These are phyloP conservation scores for Neurospora hispaniola DNA, from an alignment of 495 filamentous ascomycete species.

Conservation along the genomic window DNA sequence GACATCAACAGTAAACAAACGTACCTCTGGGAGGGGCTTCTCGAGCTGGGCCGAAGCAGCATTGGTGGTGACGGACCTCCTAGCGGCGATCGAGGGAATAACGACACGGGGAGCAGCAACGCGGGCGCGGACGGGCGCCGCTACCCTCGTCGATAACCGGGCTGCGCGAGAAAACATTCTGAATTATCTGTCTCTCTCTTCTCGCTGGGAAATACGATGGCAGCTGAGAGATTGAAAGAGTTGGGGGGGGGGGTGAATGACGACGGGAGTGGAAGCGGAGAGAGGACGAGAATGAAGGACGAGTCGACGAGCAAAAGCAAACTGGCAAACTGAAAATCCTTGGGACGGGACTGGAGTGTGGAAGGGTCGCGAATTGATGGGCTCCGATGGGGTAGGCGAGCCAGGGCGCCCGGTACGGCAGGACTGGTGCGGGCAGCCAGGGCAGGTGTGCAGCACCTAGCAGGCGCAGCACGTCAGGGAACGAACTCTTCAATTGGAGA, in stretches of 20 bases:
- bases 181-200: neutral
- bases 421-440: neutral
- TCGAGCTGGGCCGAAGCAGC: constrained; percentile 85
- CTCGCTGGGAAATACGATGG: neutral
- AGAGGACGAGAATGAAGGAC: neutral
- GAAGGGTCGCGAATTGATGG: neutral
- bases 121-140: constrained; percentile 29
- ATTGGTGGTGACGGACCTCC: constrained; percentile 78
- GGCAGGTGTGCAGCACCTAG: neutral
- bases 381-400: neutral
- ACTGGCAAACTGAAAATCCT: neutral
- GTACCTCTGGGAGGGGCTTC: constrained; percentile 65
- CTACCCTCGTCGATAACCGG: constrained; percentile 32
- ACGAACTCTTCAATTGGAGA: neutral
- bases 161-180: constrained; percentile 45
- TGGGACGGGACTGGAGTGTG: neutral
- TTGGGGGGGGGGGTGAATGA: constrained; percentile 1
- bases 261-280: neutral
- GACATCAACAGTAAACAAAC: constrained; percentile 3
- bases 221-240: neutral
- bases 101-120: constrained; percentile 32
- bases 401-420: neutral
- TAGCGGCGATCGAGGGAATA: constrained; percentile 37
- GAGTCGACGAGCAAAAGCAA: neutral
- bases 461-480: neutral